These are phyloP conservation scores for Lodderomyces beijingensis DNA, from an alignment of 1,139 yeast species.

Conservation along the genomic window DNA sequence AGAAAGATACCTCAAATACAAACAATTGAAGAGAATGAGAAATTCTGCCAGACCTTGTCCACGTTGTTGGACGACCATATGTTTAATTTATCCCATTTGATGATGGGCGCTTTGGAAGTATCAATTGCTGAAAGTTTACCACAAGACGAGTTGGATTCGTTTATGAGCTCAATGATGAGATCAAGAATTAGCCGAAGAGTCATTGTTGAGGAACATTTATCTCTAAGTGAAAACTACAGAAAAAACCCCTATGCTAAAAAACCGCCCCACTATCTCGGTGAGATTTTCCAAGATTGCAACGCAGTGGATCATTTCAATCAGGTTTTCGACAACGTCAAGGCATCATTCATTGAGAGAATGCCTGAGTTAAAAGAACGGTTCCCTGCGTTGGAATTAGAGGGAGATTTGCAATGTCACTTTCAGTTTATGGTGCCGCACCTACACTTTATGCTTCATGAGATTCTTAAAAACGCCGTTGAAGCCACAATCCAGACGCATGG, in stretches of 20 bases:
- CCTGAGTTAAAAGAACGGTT: constrained; percentile 53
- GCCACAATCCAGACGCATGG: constrained; percentile 56
- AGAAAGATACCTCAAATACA: constrained; percentile 66
- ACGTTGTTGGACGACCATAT: constrained; percentile 73
- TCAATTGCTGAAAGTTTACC: constrained; percentile 62
- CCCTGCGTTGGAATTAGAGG: constrained; percentile 76
- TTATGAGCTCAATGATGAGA: constrained; percentile 72
- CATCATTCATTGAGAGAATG: constrained; percentile 43
- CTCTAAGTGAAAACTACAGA: constrained; percentile 63
- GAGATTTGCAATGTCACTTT: constrained; percentile 57
- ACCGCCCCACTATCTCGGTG: constrained; percentile 77
- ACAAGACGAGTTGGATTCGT: constrained; percentile 58
- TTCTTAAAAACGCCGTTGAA: constrained; percentile 77
- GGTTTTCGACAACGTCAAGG: constrained; percentile 47
- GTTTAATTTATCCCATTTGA: constrained; percentile 75
- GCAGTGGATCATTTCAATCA: constrained; percentile 62
- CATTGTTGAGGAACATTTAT: constrained; percentile 84
- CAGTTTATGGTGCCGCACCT: constrained; percentile 85
- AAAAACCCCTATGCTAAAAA: constrained; percentile 40
- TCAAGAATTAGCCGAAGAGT: constrained; percentile 87
- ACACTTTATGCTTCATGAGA: constrained; percentile 81
- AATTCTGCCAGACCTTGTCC: constrained; percentile 61
- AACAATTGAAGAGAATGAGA: constrained; percentile 67
- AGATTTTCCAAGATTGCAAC: constrained; percentile 73
- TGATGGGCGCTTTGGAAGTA: constrained; percentile 90